Base-by-base conservation (phyloP, 75 land plant genomes). In the Azolla pinnata region DNA sequence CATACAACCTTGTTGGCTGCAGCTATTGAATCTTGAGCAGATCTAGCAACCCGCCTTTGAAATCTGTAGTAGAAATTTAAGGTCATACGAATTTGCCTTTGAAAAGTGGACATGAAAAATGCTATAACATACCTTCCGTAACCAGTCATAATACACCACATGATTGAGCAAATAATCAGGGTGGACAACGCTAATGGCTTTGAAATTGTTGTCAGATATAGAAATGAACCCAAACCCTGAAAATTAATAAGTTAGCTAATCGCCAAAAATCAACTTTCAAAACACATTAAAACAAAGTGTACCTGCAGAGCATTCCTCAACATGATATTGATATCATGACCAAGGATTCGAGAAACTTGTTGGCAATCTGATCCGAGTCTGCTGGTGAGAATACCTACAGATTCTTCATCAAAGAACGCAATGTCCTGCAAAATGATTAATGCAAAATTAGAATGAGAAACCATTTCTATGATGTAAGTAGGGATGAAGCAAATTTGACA, bases 281-380 rank as follows among this genome's bases (percentile, higher is more conserved):
- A 38, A 38, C 42, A 38, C 20, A 47, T 16, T 9, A 33, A 9
- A n/a, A 35, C 21, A 27, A n/a, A 57, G 33, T 33, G 28, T 45
- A 90, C 96, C 87, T 90, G 96, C 38, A 90, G 80, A 40, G 69
- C 56, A 66, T 83, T 86, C 9, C 96, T 79, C 24, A 73, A 69
- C 56, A 90, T 90, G n/a, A 81, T 23, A 64, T 86, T 86, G 20
- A 90, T 71, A 72, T 90, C 90, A 75, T 83, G 78, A 46, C 96
- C 90, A 59, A 90, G 83, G n/a, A 90, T 80, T 24, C 87, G 80
- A 54, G 96, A 86, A n/a, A 90, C 87, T 68, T 90, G 91, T 69
- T 90, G 90, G 58, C 96, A 90, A 51, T 90, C 96, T 53, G 87
- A 69, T 9, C 96, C 96, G 61, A 90, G 78, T 64, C 96, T 81